These are phyloP conservation scores for Phytophthora brassicae DNA, from an alignment of 352 stramenopile genomes.

Conservation along the genomic window DNA sequence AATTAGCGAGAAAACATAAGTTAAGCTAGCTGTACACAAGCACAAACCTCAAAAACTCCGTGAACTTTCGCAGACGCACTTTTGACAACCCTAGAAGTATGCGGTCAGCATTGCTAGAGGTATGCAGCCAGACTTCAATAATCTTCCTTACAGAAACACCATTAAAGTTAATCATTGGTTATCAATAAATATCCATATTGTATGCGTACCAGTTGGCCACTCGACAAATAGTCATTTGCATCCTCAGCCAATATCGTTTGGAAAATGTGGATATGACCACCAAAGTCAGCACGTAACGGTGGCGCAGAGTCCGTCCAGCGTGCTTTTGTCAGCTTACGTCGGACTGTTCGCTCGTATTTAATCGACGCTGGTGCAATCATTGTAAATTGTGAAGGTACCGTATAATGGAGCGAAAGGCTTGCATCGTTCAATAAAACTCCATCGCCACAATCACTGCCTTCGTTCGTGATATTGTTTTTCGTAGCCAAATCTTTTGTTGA, in stretches of 20 bases:
- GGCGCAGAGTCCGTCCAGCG: not conserved
- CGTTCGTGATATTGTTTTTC: not conserved
- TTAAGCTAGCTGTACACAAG: not conserved
- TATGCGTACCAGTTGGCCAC: conserved; percentile 34
- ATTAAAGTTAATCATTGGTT: not conserved
- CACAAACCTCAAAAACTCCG: conserved; percentile 31
- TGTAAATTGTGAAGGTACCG: conserved; percentile 28
- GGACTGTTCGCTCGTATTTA: conserved; percentile 31
- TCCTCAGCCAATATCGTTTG: conserved; percentile 26
- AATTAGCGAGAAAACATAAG: not conserved
- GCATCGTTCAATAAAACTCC: not conserved
- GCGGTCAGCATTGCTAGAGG: conserved; percentile 2
- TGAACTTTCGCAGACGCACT: conserved; percentile 27
- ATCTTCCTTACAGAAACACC: conserved; percentile 34
- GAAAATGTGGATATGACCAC: conserved; percentile 34
- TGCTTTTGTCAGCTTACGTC: conserved; percentile 26
- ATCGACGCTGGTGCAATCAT: not conserved
- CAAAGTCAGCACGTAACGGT: conserved; percentile 15
- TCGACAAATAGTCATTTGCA: conserved; percentile 21
- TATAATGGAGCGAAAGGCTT: conserved; percentile 30
- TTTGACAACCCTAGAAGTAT: conserved; percentile 43
- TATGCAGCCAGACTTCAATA: conserved; percentile 41
- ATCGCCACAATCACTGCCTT: not conserved
- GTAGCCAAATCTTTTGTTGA: not conserved
- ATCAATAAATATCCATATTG: not conserved